Evolutionary conservation across 148 eudicot species (phyloP), one percentile per base, ranked within the genome.

Genomic region (Rhododendron ferrugineum): DNA sequence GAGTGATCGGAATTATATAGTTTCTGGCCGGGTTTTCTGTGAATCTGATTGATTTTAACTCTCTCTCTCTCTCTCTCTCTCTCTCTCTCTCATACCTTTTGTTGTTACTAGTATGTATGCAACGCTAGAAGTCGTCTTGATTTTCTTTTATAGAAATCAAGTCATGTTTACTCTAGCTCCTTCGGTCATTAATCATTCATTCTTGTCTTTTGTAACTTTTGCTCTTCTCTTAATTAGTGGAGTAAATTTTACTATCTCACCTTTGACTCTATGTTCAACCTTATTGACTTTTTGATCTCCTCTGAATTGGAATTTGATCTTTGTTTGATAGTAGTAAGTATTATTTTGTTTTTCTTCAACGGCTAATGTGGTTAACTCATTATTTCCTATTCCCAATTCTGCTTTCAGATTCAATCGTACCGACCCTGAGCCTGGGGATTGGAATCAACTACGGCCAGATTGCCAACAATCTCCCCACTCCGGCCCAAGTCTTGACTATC

Each of bases 361-460:
- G 50, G 50, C 13, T 47, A 47, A 47, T 10, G 50, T 62, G 46
- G 13, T 13, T 47, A 4, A 44, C 20, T 47, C 32, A 66, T 30
- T 66, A 64, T 36, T 28, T 26, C 8, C 60, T 26, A n/a, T 5
- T 82, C 78, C 40, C 54, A 46, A 83, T 13, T 87, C 42, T 36
- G 62, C 42, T 30, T 86, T 15, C 92, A 93, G 98, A 87, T 49
- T 87, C 89, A 81, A 75, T 88, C 5, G 64, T 86, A 44, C 87
- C 78, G 16, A 81, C 66, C 46, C 62, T 81, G 7, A 83, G 93
- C 78, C 75, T 89, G 60, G 94, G 93, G 58, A 83, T 95, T 14
- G 99, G 99, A 80, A 93, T 96, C 72, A 96, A 96, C 86, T 96
- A 96, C 84, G 99, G 98, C 34, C 98, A 93, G 64, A 95, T 96